Evolutionary conservation across 2,329 filamentous ascomycete species (phyloP), one percentile per base, ranked within the genome.

Genomic region (Xylaria sp.): DNA sequence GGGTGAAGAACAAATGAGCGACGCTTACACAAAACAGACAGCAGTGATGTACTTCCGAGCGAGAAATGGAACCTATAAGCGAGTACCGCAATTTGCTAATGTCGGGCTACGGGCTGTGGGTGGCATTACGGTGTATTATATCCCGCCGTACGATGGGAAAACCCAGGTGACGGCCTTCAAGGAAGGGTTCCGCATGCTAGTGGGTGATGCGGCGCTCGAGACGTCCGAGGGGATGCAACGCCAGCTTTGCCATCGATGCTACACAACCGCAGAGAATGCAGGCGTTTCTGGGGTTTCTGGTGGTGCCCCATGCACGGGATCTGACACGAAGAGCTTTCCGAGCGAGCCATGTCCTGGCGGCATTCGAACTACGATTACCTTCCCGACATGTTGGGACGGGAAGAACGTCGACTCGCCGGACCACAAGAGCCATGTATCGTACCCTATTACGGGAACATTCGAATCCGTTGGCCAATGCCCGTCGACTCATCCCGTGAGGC

Each of bases 381-480:
- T 88, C 74, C 86, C 86, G 1, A 82, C 82, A 3, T 88, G 85
- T 77, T 88, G 86, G 86, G 81, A 88, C 60, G 86, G 86, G 20
- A 78, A 79, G 56, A 81, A 86, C 68, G 65, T 83, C 28, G 84
- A 87, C 69, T 80, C 81, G 13, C 67, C 79, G 0, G 81, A 87
- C 73, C 84, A 86, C 75, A 82, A 64, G 6, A 68, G 61, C 26
- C 66, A 68, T 38, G 66, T 68, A 2, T 51, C 81, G 3, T 87
- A 87, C 66, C 86, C 86, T 3, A 74, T 49, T 63, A 66, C 17
- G 3, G 76, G 75, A 0, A 75, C 74, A 2, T 76, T 75, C 38
- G 75, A 76, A 46, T 72, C 71, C 0, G 79, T 74, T 20, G 86
- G 86, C 15, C 66, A 74, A 11, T 88, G 86, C 71, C 86, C 86